Evolutionary conservation across 257 asterid genomes (phyloP).

Genomic region (Echites panduratus): DNA sequence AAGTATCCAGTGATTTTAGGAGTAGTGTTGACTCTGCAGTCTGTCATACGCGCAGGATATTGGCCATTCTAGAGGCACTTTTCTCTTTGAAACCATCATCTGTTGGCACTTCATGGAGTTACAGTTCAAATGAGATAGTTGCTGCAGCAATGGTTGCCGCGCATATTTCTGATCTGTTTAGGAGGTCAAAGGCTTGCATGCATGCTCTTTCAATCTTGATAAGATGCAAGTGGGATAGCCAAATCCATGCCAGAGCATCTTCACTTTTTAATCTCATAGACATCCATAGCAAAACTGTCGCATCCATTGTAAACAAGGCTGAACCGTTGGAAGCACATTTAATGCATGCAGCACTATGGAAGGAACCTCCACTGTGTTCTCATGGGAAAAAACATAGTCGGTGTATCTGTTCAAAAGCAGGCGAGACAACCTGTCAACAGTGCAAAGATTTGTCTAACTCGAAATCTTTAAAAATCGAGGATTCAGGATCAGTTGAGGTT

Average conservation of each 20-base stretch:
- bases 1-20: conserved; percentile 42
- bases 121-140: conserved; percentile 90
- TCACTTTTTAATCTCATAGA: conserved; percentile 92
- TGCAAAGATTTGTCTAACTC: conserved; percentile 39
- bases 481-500: conserved; percentile 29
- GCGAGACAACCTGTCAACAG: conserved; percentile 38
- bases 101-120: conserved; percentile 83
- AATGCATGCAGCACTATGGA: conserved; percentile 47
- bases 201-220: conserved; percentile 77
- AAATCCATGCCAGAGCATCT: conserved; percentile 77
- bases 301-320: conserved; percentile 85
- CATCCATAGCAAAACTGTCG: conserved; percentile 86
- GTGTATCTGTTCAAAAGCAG: conserved; percentile 45
- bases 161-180: conserved; percentile 88
- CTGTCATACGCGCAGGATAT: conserved; percentile 74
- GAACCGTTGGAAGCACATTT: conserved; percentile 92
- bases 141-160: conserved; percentile 99
- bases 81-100: conserved; percentile 96
- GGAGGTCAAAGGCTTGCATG: conserved; percentile 95
- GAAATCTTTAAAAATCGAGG: conserved; percentile 32
- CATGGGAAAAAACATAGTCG: conserved; percentile 47
- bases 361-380: conserved; percentile 41
- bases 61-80: conserved; percentile 93
- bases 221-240: conserved; percentile 87
- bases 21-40: conserved; percentile 78